phyloP scores from a whole-genome alignment of 441 rosid species.

The Populus tomentosa region DNA sequence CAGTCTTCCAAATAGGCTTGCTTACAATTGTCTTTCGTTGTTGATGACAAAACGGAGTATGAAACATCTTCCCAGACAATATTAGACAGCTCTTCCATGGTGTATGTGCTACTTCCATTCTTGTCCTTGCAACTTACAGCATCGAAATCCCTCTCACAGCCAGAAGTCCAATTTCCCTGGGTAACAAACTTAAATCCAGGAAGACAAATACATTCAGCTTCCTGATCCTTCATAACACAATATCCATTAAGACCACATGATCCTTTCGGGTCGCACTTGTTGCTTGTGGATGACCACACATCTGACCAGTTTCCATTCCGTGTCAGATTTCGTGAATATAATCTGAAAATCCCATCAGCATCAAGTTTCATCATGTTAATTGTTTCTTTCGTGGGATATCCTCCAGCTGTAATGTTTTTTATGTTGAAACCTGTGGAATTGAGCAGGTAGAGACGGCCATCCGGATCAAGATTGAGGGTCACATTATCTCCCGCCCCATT shows the following conservation, averaged over 20 bases:
- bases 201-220: conserved; percentile 23
- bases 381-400: conserved; percentile 1
- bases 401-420: background rate
- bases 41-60: background rate
- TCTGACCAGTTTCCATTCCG: conserved; percentile 1
- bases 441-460: conserved; percentile 26
- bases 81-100: no score
- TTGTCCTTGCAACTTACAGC: no score
- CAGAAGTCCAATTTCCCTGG: no score
- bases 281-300: conserved; percentile 5
- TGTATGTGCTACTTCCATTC: no score
- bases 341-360: background rate
- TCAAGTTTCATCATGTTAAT: conserved; percentile 26
- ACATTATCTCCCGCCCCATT: conserved; percentile 6
- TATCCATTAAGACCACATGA: conserved; percentile 30
- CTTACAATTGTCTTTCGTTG: conserved; percentile 14
- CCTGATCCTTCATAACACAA: conserved; percentile 13
- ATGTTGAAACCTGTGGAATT: conserved; percentile 21
- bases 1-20: conserved; percentile 12
- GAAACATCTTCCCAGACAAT: background rate
- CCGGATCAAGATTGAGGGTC: conserved; percentile 21
- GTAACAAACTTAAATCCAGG: conserved; percentile 23
- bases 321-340: conserved; percentile 19
- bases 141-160: no score
- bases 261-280: conserved; percentile 24